Conservation (phyloP, 2,329 filamentous ascomycete species). For the Didymella arachidicola region DNA sequence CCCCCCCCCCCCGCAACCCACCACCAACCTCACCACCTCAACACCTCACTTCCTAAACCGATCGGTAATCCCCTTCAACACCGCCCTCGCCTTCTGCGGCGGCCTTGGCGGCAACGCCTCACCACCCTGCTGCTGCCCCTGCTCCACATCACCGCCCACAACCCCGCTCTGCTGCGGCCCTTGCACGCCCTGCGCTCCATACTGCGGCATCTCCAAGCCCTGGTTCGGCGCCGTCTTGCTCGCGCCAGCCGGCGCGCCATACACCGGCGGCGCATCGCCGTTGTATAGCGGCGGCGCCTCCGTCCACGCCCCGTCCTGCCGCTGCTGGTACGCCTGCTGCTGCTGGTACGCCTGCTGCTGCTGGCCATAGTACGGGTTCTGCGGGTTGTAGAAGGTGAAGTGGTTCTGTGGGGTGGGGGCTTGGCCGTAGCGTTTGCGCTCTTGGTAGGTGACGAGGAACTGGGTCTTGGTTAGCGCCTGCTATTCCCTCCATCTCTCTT, state of each 20-base stretch:
- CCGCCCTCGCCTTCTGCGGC: conserved; percentile 42
- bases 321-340: conserved; percentile 27
- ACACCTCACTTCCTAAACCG: conserved; percentile 37
- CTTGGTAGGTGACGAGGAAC: conserved; percentile 54
- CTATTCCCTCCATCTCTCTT: no score
- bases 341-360: conserved; percentile 18
- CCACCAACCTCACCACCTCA: no score
- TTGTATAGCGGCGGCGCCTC: conserved; percentile 48
- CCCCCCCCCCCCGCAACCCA: neutral
- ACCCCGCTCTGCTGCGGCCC: conserved; percentile 44
- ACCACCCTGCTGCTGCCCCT: conserved; percentile 22
- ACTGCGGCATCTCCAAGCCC: conserved; percentile 41
- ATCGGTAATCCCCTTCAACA: conserved; percentile 38
- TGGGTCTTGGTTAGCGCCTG: conserved; percentile 18
- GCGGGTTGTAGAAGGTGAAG: conserved; percentile 51
- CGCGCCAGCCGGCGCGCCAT: conserved; percentile 43
- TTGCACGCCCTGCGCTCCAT: conserved; percentile 21
- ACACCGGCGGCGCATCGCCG: conserved; percentile 47
- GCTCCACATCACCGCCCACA: conserved; percentile 31
- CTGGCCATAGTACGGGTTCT: conserved; percentile 28
- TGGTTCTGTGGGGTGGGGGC: conserved; percentile 40
- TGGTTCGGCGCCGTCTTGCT: conserved; percentile 42
- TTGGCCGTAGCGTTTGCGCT: conserved; percentile 47
- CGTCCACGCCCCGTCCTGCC: conserved; percentile 41
- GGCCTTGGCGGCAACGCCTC: conserved; percentile 38